phyloP scores from a whole-genome alignment of 2,329 filamentous ascomycete species.

The Penicillium rolfsii region DNA sequence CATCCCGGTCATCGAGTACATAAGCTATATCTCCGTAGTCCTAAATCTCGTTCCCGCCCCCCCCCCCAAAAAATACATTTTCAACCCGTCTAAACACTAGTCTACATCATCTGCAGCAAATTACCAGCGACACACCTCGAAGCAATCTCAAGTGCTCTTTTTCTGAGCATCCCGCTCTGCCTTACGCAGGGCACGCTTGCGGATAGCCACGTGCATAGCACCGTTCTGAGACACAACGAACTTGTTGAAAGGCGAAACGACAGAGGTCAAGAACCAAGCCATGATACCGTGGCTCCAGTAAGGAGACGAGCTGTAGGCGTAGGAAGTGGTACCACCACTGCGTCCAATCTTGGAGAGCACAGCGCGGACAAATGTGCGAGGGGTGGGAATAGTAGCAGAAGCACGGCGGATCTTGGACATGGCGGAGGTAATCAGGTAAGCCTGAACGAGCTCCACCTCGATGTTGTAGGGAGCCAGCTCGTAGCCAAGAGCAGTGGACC shows the following conservation, averaged over 20 bases:
- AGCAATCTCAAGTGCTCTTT: constrained; percentile 41
- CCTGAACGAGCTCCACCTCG: constrained; percentile 87
- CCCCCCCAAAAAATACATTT: neutral
- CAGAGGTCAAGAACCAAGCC: constrained; percentile 74
- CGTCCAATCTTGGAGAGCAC: constrained; percentile 79
- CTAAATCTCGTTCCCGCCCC: neutral
- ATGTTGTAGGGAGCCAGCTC: constrained; percentile 82
- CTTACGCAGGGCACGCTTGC: constrained; percentile 80
- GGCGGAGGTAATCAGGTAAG: constrained; percentile 89
- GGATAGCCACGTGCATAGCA: constrained; percentile 79
- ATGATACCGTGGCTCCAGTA: constrained; percentile 91
- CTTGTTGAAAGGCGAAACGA: constrained; percentile 61
- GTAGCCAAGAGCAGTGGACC: constrained; percentile 82
- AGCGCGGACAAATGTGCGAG: constrained; percentile 78
- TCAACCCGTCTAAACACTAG: neutral
- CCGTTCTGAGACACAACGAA: constrained; percentile 64
- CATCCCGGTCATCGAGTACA: constrained; percentile 7
- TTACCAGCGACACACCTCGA: neutral
- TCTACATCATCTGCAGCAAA: neutral
- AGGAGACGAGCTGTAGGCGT: constrained; percentile 83
- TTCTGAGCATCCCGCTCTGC: constrained; percentile 74
- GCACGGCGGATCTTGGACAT: constrained; percentile 94
- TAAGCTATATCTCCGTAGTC: constrained; percentile 7
- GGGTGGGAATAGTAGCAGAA: constrained; percentile 76
- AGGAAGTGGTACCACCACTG: constrained; percentile 74